Percentiles rank a stretch among this genome's conserved stretches.
Evolutionary conservation across 306 rosid genomes (phyloP).

Genomic region (Quercus aquifolioides): DNA sequence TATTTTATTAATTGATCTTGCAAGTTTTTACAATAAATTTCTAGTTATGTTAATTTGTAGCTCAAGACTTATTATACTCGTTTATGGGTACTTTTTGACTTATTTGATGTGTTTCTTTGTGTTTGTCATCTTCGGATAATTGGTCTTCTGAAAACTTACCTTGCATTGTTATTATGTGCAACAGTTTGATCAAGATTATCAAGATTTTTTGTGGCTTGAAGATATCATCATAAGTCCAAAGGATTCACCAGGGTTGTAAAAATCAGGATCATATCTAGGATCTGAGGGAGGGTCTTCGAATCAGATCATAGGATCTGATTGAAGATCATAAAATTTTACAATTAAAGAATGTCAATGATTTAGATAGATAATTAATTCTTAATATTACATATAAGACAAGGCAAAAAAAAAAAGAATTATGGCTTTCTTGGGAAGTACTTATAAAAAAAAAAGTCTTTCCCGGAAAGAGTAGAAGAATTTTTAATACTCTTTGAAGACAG

Average conservation of each 20-base stretch:
- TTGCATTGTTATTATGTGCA: neutral
- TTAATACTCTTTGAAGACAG: too few species aligned
- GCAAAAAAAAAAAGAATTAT: too few species aligned
- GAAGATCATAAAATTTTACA: too few species aligned
- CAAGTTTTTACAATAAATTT: constrained; percentile 7
- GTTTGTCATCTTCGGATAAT: neutral
- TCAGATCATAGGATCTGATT: too few species aligned
- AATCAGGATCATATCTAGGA: too few species aligned
- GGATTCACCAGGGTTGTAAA: neutral
- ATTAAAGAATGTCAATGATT: too few species aligned
- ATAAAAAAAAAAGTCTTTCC: too few species aligned
- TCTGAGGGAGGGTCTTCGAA: too few species aligned
- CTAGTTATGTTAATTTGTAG: neutral
- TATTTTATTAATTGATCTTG: neutral
- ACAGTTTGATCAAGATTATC: constrained; percentile 30
- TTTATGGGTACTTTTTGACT: neutral
- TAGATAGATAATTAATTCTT: too few species aligned
- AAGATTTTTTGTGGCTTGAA: constrained; percentile 4
- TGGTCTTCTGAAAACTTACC: constrained; percentile 7
- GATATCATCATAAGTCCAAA: constrained; percentile 15
- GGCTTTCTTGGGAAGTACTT: too few species aligned
- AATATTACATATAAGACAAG: too few species aligned
- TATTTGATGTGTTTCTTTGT: constrained; percentile 11
- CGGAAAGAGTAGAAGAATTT: too few species aligned
- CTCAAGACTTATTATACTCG: neutral